Base-by-base conservation (phyloP, 2,329 filamentous ascomycete species). In the Monilinia fructigena region DNA sequence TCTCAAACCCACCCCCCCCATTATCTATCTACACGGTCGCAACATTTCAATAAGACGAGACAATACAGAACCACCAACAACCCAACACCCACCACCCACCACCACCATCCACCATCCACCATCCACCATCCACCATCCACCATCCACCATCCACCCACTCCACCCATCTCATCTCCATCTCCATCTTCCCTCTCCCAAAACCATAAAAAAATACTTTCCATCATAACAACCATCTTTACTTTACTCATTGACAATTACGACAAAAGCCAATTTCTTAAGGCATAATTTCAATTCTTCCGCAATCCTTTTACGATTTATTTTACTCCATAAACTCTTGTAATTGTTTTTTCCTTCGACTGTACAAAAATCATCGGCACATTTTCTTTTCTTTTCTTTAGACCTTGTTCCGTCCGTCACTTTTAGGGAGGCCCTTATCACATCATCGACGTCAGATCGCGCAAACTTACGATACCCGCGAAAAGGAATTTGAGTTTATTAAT, bases 261-360 rank as follows among this genome's bases (percentile, higher is more conserved):
- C 56, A 50, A 26, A 53, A 35, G 42, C 42, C 42, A 50, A 60
- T 23, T 54, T 62, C 59, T 40, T 42, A 53, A 31, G 45, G 47
- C 59, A 62, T 62, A 40, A 50, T 62, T 62, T 62, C 45, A 28
- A 28, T 62, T 62, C 45, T 14, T 12, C 18, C 56, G 28, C 45
- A 60, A 60, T 50, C 45, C 56, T 53, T 62, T 40, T 20, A n/a
- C 28, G 3, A 50, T 40, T 59, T 26, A 26, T 47, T 16, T 52
- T 65, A 28, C 42, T 42, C 55, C 35, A 65, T 60, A 60, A 52
- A 50, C 38, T 60, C 23, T 65, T 65, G 31, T 65, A 65, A 65
- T 65, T 48, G 40, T 16, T 59, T 59, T 38, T 14, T 8, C 7
- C 11, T 58, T 26, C 35, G n/a, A 23, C 54, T 65, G 63, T 65